Conservation (phyloP, 2,329 filamentous ascomycete species). For the Diaporthe sp. region DNA sequence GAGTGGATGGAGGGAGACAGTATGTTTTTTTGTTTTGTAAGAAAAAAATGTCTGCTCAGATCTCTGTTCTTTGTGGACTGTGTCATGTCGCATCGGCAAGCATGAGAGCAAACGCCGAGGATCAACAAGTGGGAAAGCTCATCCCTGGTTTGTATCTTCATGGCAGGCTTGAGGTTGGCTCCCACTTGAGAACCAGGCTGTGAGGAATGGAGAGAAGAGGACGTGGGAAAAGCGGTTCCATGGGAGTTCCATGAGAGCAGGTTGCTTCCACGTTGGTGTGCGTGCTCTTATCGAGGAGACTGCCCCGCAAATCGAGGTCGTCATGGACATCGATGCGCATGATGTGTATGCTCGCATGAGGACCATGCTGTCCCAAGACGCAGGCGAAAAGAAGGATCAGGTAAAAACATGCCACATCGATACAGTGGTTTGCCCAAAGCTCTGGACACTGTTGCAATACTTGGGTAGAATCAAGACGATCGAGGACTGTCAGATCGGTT, state of each 20-base stretch:
- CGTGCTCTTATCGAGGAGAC: neutral
- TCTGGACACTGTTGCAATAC: neutral
- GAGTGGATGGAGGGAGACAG: constrained; percentile 9
- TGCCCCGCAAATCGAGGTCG: neutral
- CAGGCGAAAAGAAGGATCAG: neutral
- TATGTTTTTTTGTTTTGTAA: constrained; percentile 17
- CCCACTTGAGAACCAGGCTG: neutral
- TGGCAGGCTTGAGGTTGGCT: constrained; percentile 33
- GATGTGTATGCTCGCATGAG: neutral
- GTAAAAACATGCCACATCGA: neutral
- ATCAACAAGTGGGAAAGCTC: constrained; percentile 36
- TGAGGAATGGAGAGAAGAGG: neutral
- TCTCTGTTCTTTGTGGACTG: constrained; percentile 47
- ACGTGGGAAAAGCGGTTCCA: neutral
- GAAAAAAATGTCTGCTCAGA: constrained; percentile 48
- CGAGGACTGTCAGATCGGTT: too few relatives aligned
- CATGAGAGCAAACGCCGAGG: constrained; percentile 20
- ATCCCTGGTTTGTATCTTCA: constrained; percentile 40
- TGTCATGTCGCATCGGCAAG: constrained; percentile 33
- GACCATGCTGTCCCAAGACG: too few relatives aligned
- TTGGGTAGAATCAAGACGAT: neutral
- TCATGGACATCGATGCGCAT: too few relatives aligned
- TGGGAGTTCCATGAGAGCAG: too few relatives aligned
- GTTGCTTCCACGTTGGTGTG: neutral
- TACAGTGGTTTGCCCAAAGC: neutral